Evolutionary conservation across 805 yeast genomes (phyloP).

Genomic region (Nakazawaea populi): DNA sequence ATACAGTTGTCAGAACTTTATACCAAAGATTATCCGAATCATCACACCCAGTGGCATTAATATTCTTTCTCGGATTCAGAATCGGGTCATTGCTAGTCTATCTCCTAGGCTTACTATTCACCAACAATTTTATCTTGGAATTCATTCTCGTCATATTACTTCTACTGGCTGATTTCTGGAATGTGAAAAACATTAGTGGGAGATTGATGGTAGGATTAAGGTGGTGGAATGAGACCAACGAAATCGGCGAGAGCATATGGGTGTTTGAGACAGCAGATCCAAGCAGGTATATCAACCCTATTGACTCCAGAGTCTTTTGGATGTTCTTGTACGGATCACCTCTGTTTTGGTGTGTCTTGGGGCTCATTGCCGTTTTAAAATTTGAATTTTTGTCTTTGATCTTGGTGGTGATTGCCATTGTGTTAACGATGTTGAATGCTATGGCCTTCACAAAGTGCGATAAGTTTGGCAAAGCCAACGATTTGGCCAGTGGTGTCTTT

Average conservation of each 20-base stretch:
- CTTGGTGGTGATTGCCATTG: conserved; percentile 60
- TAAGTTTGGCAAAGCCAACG: conserved; percentile 81
- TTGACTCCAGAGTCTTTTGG: conserved; percentile 91
- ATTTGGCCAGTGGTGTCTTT: conserved; percentile 51
- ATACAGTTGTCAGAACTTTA: conserved; percentile 24
- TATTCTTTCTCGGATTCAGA: conserved; percentile 59
- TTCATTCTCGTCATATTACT: conserved; percentile 75
- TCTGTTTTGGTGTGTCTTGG: conserved; percentile 67
- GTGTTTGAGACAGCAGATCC: conserved; percentile 85
- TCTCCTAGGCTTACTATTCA: conserved; percentile 64
- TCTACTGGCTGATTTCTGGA: conserved; percentile 90
- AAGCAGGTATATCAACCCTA: conserved; percentile 69
- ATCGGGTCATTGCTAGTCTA: conserved; percentile 60
- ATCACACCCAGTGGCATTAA: conserved; percentile 76
- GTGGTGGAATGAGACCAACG: conserved; percentile 92
- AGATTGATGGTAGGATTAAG: conserved; percentile 83
- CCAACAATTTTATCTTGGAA: conserved; percentile 61
- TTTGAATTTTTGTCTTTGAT: conserved; percentile 64
- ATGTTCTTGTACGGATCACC: conserved; percentile 70
- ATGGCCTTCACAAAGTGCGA: conserved; percentile 91
- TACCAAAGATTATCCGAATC: conserved; percentile 54
- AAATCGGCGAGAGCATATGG: conserved; percentile 68
- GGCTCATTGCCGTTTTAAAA: conserved; percentile 70
- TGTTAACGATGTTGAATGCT: conserved; percentile 74
- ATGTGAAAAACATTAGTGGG: conserved; percentile 86